Conservation (phyloP, 1,284 basidiomycete genomes). For the Sanghuangporus baumii region DNA sequence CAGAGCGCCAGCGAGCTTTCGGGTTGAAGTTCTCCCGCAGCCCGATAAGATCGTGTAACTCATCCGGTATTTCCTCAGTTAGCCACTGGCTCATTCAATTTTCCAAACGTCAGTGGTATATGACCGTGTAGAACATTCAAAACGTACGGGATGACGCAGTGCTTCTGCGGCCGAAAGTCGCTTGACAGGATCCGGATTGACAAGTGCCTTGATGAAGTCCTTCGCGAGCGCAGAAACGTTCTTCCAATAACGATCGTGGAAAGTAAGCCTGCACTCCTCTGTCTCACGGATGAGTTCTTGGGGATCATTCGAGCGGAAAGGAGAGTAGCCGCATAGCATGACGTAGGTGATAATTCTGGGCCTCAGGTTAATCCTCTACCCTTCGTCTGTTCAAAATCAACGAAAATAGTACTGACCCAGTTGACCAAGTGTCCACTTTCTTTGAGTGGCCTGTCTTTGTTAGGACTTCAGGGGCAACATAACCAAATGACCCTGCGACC, state of each 20-base stretch:
- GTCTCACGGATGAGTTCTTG: conserved; percentile 79
- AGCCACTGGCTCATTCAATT: conserved; percentile 51
- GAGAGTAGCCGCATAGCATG: conserved; percentile 87
- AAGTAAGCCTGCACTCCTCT: conserved; percentile 77
- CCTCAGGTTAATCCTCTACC: neutral
- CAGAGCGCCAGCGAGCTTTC: conserved; percentile 59
- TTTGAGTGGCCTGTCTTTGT: conserved; percentile 82
- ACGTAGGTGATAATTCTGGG: conserved; percentile 89
- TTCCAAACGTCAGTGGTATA: neutral
- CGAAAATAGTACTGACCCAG: conserved; percentile 55
- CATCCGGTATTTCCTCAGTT: conserved; percentile 49
- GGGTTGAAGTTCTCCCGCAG: conserved; percentile 78
- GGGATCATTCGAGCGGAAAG: conserved; percentile 84
- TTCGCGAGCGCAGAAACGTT: conserved; percentile 82
- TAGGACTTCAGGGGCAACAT: conserved; percentile 92
- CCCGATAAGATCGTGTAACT: conserved; percentile 62
- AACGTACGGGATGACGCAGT: conserved; percentile 41
- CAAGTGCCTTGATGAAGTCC: conserved; percentile 41
- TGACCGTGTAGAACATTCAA: conserved; percentile 2
- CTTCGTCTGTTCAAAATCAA: neutral
- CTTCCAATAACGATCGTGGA: conserved; percentile 92
- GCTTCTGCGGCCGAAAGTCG: conserved; percentile 48
- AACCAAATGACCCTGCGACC: conserved; percentile 88
- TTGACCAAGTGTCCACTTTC: conserved; percentile 91
- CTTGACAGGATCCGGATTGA: conserved; percentile 48